Evolutionary conservation across 2,329 filamentous ascomycete species (phyloP).

Genomic region (Capronia americana): DNA sequence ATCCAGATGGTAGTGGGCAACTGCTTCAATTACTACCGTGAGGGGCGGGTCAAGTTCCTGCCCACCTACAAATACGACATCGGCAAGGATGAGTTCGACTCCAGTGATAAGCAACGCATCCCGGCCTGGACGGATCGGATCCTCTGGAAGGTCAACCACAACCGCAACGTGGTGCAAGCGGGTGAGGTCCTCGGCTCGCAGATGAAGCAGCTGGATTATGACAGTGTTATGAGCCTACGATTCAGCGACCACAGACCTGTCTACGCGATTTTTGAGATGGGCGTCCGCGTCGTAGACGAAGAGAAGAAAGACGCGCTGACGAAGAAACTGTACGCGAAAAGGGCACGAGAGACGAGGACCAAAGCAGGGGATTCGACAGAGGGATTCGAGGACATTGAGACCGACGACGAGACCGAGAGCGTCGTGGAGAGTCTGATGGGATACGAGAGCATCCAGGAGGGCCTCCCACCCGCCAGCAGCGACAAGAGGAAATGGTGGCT

Average conservation of each 20-base stretch:
- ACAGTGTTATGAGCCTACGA: constrained; percentile 78
- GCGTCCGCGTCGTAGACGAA: constrained; percentile 81
- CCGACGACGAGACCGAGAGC: constrained; percentile 39
- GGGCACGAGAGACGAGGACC: constrained; percentile 66
- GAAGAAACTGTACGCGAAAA: constrained; percentile 72
- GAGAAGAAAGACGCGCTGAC: constrained; percentile 73
- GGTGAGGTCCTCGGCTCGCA: constrained; percentile 64
- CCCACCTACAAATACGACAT: constrained; percentile 97
- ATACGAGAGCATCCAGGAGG: constrained; percentile 82
- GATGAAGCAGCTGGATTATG: constrained; percentile 81
- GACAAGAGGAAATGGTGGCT: constrained; percentile 71
- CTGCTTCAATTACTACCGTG: constrained; percentile 89
- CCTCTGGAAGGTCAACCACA: constrained; percentile 66
- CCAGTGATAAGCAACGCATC: constrained; percentile 89
- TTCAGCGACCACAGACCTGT: constrained; percentile 98
- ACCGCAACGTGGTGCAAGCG: constrained; percentile 25
- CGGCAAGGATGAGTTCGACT: constrained; percentile 87
- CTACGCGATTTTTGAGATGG: constrained; percentile 85
- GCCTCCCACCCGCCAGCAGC: constrained; percentile 68
- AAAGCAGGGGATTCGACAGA: constrained; percentile 65
- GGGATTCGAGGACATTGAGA: constrained; percentile 61
- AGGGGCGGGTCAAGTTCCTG: constrained; percentile 83
- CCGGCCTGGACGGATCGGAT: constrained; percentile 98
- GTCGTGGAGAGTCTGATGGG: constrained; percentile 78
- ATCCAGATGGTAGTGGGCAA: constrained; percentile 94